Base-by-base conservation (phyloP, 1,284 basidiomycete genomes). In the Entoloma clypeatum region DNA sequence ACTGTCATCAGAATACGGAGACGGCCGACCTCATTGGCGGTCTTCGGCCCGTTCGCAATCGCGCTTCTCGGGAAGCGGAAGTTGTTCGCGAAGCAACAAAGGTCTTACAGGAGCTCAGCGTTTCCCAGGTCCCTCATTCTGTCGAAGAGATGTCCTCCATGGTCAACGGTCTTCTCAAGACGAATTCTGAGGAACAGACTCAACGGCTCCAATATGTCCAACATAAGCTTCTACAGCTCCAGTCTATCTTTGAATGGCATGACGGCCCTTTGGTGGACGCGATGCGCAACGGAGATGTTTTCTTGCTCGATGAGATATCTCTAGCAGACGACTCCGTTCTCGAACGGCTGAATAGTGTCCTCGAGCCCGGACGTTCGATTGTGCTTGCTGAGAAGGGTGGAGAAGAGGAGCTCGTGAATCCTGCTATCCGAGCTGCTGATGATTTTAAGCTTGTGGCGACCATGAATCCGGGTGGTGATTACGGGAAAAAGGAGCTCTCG, bases 391-490 rank as follows among this genome's bases (percentile, higher is more conserved):
- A 99, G 62, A 50, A 50, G 22, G 86, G 85, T 41, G 92, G 92
- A 1, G 92, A 91, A 4, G 77, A 75, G 25, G 79, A 85, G 44
- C 69, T 79, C 9, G 82, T 84, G 26, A 72, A 85, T 47, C 78
- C 86, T 14, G 73, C 75, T 10, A 72, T 97, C 34, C 68, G 65
- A 21, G 92, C 91, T 2, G 59, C 69, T 9, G 62, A 71, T 3
- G 65, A 66, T 3, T 99, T 99, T 73, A 86, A 95, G 59, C 79
- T 99, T 26, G 72, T 98, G 0, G 94, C 96, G 1, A 99, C 96
- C 0, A 99, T 99, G 96, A 99, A 99, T 61, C 96, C 96, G 0
- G 96, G 96, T 24, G 96, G 96, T 25, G 96, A 99, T 61, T 99
- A 96, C 55, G 96, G 96, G 27, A 99, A 99, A 71, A 99, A 99